Evolutionary conservation across 139 green algal genomes (phyloP).

Genomic region (Closterium sp.): DNA sequence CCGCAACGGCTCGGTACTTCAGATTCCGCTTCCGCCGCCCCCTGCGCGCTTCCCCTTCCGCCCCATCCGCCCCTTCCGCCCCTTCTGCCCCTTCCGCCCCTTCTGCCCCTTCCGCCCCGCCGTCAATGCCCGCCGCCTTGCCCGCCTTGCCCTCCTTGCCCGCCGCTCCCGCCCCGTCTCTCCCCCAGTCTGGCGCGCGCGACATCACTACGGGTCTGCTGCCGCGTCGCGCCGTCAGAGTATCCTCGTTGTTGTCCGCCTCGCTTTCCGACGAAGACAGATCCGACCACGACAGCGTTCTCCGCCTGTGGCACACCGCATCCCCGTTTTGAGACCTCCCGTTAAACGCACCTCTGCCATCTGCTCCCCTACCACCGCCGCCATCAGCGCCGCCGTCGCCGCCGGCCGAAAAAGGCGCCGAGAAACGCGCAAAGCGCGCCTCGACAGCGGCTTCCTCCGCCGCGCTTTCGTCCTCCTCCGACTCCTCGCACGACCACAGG

Average conservation of each 20-base stretch:
- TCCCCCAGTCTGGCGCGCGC: background rate
- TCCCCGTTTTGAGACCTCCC: background rate
- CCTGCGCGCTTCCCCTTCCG: background rate
- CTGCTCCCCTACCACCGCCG: too few relatives aligned
- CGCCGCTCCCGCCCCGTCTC: background rate
- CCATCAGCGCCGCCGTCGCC: too few relatives aligned
- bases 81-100: background rate
- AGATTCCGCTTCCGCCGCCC: background rate
- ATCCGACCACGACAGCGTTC: background rate
- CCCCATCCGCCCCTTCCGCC: background rate
- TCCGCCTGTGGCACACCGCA: background rate
- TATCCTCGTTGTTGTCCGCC: background rate
- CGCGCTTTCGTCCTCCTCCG: background rate
- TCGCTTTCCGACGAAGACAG: background rate
- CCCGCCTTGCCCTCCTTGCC: too few relatives aligned
- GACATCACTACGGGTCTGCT: background rate
- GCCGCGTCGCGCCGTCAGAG: background rate
- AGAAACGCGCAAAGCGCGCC: background rate
- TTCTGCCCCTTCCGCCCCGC: too few relatives aligned
- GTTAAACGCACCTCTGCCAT: too few relatives aligned
- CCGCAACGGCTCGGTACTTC: background rate
- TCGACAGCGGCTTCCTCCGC: background rate
- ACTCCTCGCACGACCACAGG: background rate
- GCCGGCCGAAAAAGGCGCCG: background rate
- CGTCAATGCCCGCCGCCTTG: too few relatives aligned